Percentiles rank a stretch among this genome's conserved stretches.
Conservation (phyloP, 2,329 filamentous ascomycete species). For the Elsinoe ampelina region DNA sequence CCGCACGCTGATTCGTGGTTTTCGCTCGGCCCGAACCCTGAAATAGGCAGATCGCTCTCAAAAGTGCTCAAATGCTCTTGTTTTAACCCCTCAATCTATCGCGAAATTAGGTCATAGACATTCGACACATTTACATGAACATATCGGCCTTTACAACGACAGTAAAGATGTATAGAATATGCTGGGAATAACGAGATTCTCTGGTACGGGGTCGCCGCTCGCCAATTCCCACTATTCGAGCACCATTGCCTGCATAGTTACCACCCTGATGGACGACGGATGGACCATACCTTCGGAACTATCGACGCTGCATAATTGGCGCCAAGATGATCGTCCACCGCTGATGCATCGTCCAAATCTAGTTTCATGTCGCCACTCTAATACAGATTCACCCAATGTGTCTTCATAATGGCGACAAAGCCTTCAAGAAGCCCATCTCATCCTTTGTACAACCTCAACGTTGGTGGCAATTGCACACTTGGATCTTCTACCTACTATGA, state of each 20-base stretch:
- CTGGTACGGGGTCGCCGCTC: background rate
- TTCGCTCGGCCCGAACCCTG: background rate
- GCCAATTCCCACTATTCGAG: background rate
- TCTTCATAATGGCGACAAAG: background rate
- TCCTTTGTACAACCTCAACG: background rate
- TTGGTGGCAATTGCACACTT: background rate
- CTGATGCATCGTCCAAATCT: background rate
- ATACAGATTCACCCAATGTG: background rate
- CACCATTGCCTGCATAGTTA: background rate
- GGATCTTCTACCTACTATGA: background rate
- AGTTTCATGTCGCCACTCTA: background rate
- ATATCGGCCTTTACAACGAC: background rate
- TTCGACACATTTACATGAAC: background rate
- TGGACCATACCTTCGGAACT: background rate
- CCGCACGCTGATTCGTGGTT: background rate
- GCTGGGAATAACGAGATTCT: background rate
- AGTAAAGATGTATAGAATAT: background rate
- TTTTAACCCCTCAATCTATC: background rate
- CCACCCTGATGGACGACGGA: constrained; percentile 7
- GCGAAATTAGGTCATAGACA: background rate
- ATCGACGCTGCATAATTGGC: constrained; percentile 1
- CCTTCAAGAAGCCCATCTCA: background rate
- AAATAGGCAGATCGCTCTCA: background rate
- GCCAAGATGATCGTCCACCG: background rate
- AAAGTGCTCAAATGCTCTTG: constrained; percentile 12